Percentiles rank a stretch among this genome's conserved stretches.
Conservation (phyloP, 257 asterid species). For the Solanum acaule region DNA sequence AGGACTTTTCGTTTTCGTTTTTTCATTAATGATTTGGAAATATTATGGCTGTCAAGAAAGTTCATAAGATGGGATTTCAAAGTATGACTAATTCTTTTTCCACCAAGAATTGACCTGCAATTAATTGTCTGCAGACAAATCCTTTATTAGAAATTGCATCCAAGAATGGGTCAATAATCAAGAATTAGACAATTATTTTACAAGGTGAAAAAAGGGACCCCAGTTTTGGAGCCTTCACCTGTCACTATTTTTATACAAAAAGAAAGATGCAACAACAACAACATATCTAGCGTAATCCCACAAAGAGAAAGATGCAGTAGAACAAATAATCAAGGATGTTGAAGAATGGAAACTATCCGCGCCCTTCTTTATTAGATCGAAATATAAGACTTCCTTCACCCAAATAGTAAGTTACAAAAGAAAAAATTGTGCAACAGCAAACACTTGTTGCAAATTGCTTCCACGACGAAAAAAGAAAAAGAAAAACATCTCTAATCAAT, state of each 20-base stretch:
- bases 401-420: background rate
- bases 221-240: background rate
- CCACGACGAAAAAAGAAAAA: background rate
- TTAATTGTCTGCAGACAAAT: background rate
- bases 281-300: background rate
- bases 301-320: background rate
- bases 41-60: background rate
- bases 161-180: background rate
- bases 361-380: background rate
- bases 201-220: background rate
- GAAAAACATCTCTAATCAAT: constrained; percentile 12
- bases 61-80: background rate
- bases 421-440: background rate
- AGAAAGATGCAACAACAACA: background rate
- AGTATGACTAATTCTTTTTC: background rate
- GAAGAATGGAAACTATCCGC: background rate
- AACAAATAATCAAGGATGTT: background rate
- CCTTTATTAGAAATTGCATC: background rate
- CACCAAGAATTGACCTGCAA: background rate
- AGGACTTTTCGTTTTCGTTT: background rate
- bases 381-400: background rate
- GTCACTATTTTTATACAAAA: background rate
- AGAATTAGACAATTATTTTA: background rate
- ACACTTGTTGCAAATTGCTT: background rate
- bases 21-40: background rate